Base-by-base conservation (phyloP, 2,329 filamentous ascomycete species). In the Berkeleyomyces basicola region DNA sequence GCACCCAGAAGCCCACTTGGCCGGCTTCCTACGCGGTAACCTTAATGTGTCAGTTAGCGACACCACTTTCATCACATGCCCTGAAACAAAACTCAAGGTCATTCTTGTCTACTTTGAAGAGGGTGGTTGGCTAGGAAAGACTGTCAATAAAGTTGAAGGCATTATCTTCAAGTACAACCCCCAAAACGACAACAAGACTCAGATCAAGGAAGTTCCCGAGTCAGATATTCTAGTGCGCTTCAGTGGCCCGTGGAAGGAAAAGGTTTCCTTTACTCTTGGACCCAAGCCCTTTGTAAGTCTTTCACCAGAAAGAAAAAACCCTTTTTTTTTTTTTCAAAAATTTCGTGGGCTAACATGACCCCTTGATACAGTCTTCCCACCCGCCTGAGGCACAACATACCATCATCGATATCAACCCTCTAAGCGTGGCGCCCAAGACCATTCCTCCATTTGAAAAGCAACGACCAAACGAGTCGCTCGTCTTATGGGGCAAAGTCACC, bases 21-120 rank as follows among this genome's bases (percentile, higher is more conserved):
- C 91, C 37, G 93, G 93, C 16, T 78, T 99, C 61, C 75, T 99
- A 55, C 82, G 91, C 67, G 93, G 93, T 33, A 85, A 87, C n/a
- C 77, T 97, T 59, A 91, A 86, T 68, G 86, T 99, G 66, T 91
- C 87, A 7, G 93, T 99, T 31, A 87, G 91, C 57, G 93, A 99
- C 69, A 82, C 85, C 67, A 93, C 90, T 69, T 95, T 87, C 72
- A 81, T 97, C 65, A 91, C 85, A 46, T 99, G 93, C 74, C 82
- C 87, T n/a, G 85, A 90, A 75, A 96, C 90, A 1, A 87, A 85
- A 70, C 82, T 95, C 67, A 97, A 97, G 76, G 87, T 86, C 16
- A 96, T 99, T 66, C 75, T 99, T 57, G 86, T 95, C 69, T 99
- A 99, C 72, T 77, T 91, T 62, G 92, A 97, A 70, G 92, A 97